Percentiles rank a stretch among this genome's conserved stretches.
Evolutionary conservation across 495 filamentous ascomycete species (phyloP).

Genomic region (Penicillium coffeae): DNA sequence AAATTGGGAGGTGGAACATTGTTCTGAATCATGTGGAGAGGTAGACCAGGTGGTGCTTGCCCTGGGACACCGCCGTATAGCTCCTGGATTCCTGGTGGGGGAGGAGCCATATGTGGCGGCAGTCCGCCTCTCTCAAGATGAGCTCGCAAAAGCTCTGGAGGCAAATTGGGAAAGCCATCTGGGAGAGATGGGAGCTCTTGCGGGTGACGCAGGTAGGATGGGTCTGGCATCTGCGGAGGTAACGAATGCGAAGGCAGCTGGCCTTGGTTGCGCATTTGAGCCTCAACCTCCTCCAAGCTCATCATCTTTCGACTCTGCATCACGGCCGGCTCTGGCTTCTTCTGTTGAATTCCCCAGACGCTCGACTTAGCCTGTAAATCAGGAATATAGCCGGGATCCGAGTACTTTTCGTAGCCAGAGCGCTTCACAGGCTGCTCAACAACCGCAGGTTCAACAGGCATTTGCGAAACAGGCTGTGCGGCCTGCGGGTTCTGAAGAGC

Average conservation of each 20-base stretch:
- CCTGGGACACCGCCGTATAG: conserved; percentile 40
- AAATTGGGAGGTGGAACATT: conserved; percentile 36
- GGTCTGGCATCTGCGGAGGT: conserved; percentile 28
- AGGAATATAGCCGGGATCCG: conserved; percentile 68
- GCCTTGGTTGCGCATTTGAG: conserved; percentile 73
- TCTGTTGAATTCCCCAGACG: conserved; percentile 80
- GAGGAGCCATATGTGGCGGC: conserved; percentile 47
- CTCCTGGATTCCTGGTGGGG: conserved; percentile 44
- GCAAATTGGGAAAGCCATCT: conserved; percentile 36
- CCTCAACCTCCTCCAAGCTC: conserved; percentile 96
- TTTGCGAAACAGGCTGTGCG: conserved; percentile 23
- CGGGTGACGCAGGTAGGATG: conserved; percentile 32
- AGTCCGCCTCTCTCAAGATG: conserved; percentile 44
- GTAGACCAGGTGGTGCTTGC: conserved; percentile 38
- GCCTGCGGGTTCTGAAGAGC: conserved; percentile 57
- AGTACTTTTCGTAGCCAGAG: conserved; percentile 87
- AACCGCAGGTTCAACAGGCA: conserved; percentile 10
- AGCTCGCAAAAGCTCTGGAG: conserved; percentile 49
- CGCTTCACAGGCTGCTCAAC: conserved; percentile 47
- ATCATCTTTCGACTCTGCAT: conserved; percentile 62
- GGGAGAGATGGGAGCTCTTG: conserved; percentile 41
- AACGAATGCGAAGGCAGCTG: conserved; percentile 43
- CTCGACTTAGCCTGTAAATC: conserved; percentile 90
- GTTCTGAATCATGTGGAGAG: conserved; percentile 37
- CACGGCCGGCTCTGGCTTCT: conserved; percentile 36